Evolutionary conservation across 2,329 filamentous ascomycete species (phyloP).

Genomic region (Coniochaeta sp.): DNA sequence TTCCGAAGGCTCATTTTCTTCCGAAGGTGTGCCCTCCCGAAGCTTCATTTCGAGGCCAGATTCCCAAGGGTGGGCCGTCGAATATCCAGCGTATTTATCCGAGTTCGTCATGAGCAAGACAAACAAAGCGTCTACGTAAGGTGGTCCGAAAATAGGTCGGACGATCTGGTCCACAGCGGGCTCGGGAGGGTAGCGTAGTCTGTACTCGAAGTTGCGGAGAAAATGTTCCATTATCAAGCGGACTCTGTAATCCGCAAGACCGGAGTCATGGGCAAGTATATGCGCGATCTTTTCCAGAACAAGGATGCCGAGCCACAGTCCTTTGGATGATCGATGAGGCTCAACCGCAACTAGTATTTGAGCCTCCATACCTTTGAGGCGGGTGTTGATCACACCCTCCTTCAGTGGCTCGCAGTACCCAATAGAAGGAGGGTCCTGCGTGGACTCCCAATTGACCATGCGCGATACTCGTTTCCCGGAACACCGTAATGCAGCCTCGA

Average conservation of each 20-base stretch:
- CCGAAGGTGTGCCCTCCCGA: no score
- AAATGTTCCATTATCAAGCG: not conserved
- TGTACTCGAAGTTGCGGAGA: not conserved
- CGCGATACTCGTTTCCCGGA: not conserved
- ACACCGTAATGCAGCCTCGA: not conserved
- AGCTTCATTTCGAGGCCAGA: not conserved
- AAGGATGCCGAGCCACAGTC: not conserved
- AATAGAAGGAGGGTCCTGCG: not conserved
- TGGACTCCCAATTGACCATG: not conserved
- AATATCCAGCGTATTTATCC: not conserved
- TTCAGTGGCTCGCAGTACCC: not conserved
- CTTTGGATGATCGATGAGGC: not conserved
- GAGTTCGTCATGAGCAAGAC: not conserved
- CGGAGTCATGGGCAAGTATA: not conserved
- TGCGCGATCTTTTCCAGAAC: not conserved
- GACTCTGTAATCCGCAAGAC: not conserved
- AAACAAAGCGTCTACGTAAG: not conserved
- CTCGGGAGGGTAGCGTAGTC: not conserved
- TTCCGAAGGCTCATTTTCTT: no score
- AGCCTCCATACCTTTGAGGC: not conserved
- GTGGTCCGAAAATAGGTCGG: not conserved
- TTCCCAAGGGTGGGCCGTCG: not conserved
- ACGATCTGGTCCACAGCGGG: not conserved
- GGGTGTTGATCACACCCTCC: not conserved
- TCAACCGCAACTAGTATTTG: not conserved